These are phyloP conservation scores for Persicaria tinctoria DNA, from an alignment of 148 eudicot genomes.

Conservation along the genomic window DNA sequence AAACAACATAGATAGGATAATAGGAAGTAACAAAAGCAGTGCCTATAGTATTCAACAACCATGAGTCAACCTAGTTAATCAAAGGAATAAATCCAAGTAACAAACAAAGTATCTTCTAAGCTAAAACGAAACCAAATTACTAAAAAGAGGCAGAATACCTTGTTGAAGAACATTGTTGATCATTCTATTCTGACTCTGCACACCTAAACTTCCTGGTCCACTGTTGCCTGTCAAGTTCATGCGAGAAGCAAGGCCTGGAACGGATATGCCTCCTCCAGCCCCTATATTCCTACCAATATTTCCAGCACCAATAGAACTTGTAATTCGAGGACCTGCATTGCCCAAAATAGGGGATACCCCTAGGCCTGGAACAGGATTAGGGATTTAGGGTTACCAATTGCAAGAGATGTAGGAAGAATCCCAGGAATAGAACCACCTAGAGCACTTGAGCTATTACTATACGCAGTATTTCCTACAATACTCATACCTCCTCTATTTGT, in stretches of 20 bases:
- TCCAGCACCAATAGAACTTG: conserved; percentile 73
- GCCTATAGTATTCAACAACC: not conserved
- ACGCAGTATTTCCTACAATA: conserved; percentile 86
- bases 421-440: conserved; percentile 93
- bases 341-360: conserved; percentile 85
- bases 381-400: conserved; percentile 75
- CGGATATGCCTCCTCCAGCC: conserved; percentile 85
- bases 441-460: conserved; percentile 56
- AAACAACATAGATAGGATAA: not conserved
- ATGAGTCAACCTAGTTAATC: not conserved
- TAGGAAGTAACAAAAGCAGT: not conserved
- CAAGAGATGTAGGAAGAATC: conserved; percentile 79
- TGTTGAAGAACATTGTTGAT: conserved; percentile 86
- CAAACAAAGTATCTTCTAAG: not conserved
- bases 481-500: conserved; percentile 88
- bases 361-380: conserved; percentile 69
- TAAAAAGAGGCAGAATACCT: conserved; percentile 37
- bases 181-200: conserved; percentile 80
- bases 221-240: conserved; percentile 65
- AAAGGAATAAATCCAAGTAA: not conserved
- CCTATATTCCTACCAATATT: conserved; percentile 75
- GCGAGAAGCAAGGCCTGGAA: conserved; percentile 85
- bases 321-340: conserved; percentile 72
- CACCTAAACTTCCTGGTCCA: conserved; percentile 77
- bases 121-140: not conserved